A percentile compares a stretch with the other conserved stretches of the same genome.
Conservation (phyloP, 345 rosid species). For the Populus tremula region DNA sequence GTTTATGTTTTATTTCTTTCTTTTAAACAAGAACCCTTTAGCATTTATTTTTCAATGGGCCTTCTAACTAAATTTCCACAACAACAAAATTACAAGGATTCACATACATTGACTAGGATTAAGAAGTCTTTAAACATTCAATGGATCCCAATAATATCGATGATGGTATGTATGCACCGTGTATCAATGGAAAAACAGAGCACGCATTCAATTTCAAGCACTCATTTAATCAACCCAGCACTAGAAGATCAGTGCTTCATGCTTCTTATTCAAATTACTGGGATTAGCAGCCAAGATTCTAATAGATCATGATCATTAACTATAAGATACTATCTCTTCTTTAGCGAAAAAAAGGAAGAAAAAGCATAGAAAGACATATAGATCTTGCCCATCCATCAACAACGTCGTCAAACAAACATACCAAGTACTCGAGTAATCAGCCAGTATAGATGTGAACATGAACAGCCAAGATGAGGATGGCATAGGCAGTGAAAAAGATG, state of each 20-base stretch:
- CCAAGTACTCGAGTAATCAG: constrained; percentile 13
- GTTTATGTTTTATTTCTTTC: no score
- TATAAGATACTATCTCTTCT: not conserved
- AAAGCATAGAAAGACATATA: not conserved
- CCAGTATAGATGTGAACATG: constrained; percentile 89
- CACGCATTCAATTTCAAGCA: not conserved
- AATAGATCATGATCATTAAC: not conserved
- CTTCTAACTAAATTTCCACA: not conserved
- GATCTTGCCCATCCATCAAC: not conserved
- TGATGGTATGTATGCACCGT: not conserved
- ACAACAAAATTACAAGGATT: not conserved
- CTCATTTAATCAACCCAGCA: not conserved
- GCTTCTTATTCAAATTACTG: not conserved
- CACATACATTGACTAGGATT: not conserved
- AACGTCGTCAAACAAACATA: not conserved
- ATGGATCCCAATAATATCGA: not conserved
- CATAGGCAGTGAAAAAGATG: constrained; percentile 72
- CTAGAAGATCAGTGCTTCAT: not conserved
- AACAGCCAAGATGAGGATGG: constrained; percentile 73
- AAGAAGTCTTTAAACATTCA: not conserved
- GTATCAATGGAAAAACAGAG: not conserved
- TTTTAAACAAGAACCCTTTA: not conserved
- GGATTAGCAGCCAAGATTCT: not conserved
- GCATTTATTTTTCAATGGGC: not conserved
- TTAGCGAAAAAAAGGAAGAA: not conserved